A percentile compares a stretch with the other conserved stretches of the same genome.
Conservation (phyloP, 371 early-diverging fungal species). For the Chytridiales sp. region DNA sequence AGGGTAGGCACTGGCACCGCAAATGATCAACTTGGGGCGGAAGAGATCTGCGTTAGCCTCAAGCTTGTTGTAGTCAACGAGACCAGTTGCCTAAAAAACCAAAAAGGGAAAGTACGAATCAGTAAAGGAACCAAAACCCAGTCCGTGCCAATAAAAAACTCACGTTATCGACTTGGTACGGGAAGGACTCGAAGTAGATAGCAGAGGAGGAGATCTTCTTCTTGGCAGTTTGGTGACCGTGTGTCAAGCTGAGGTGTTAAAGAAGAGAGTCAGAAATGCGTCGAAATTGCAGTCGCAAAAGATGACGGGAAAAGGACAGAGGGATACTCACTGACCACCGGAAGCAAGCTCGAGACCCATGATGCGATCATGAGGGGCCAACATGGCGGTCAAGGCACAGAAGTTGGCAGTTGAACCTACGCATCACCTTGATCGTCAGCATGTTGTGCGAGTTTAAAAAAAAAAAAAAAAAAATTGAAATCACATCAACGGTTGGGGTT, state of each 20-base stretch:
- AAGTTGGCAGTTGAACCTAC: conserved; percentile 87
- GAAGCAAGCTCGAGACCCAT: conserved; percentile 99
- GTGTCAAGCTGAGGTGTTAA: conserved; percentile 68
- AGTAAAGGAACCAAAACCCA: too few species aligned
- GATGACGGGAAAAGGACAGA: neutral
- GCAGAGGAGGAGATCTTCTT: conserved; percentile 99
- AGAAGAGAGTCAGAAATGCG: neutral
- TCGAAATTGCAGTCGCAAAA: neutral
- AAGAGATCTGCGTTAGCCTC: conserved; percentile 82
- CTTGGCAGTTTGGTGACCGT: conserved; percentile 97
- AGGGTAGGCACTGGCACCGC: conserved; percentile 97
- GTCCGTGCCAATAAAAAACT: neutral
- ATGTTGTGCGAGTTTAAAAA: neutral
- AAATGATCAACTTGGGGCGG: conserved; percentile 97
- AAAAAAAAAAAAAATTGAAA: neutral
- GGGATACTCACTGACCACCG: conserved; percentile 82
- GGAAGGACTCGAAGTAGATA: conserved; percentile 96
- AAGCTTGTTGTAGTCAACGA: conserved; percentile 95
- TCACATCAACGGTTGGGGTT: too few species aligned
- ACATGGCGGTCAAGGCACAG: conserved; percentile 92
- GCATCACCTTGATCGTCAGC: neutral
- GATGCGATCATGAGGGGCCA: conserved; percentile 95
- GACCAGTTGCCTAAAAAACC: conserved; percentile 68
- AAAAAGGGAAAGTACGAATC: conserved; percentile 3
- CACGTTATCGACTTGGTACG: conserved; percentile 84